A percentile compares a stretch with the other conserved stretches of the same genome.
These are phyloP conservation scores for Chaetoceros tenuissimus DNA, from an alignment of 108 stramenopile species.

Conservation along the genomic window DNA sequence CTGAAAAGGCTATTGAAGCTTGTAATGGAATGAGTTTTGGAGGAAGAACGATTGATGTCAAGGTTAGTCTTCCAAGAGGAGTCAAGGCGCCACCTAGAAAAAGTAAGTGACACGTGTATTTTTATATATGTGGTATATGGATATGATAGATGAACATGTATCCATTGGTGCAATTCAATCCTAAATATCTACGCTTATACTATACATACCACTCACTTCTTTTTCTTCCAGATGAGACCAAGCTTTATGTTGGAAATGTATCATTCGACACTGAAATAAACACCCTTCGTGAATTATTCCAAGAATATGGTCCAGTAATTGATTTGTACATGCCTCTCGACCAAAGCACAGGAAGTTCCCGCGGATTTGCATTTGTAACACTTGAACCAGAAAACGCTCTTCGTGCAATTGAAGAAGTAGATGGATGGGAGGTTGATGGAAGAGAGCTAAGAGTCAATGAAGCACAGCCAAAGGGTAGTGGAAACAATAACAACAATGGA, in stretches of 20 bases:
- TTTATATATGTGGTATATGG: not conserved
- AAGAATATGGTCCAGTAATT: conserved; percentile 56
- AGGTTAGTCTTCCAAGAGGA: conserved; percentile 49
- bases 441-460: conserved; percentile 69
- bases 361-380: conserved; percentile 85
- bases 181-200: not conserved
- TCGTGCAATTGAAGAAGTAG: conserved; percentile 53
- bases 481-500: too few species aligned
- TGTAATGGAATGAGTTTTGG: conserved; percentile 46
- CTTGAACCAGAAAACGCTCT: conserved; percentile 61
- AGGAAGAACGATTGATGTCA: conserved; percentile 52
- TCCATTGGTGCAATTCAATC: too few species aligned
- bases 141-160: not conserved
- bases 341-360: conserved; percentile 45
- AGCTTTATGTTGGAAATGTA: conserved; percentile 79
- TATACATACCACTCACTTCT: not conserved
- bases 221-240: conserved; percentile 11
- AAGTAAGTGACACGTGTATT: not conserved
- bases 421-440: conserved; percentile 82
- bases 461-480: conserved; percentile 47
- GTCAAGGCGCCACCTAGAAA: conserved; percentile 17
- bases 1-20: conserved; percentile 26
- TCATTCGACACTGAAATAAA: conserved; percentile 57
- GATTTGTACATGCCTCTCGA: conserved; percentile 75
- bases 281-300: conserved; percentile 51